phyloP scores from a whole-genome alignment of 345 rosid species.

The Populus simonii region DNA sequence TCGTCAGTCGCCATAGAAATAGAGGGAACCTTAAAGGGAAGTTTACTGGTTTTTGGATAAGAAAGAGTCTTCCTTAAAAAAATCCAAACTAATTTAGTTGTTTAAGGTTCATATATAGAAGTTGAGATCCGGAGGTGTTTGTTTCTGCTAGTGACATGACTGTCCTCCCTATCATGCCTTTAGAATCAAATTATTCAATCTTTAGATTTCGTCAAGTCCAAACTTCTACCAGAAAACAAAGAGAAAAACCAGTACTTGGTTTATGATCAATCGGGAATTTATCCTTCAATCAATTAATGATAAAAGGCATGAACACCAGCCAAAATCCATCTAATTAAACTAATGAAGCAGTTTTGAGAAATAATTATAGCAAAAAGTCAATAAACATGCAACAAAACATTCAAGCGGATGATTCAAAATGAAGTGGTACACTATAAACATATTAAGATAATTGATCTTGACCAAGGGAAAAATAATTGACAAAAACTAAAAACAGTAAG shows the following conservation, averaged over 20 bases:
- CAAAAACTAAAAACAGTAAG: not conserved
- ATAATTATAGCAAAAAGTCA: not conserved
- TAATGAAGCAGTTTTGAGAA: not conserved
- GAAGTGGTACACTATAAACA: not conserved
- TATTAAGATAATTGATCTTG: not conserved
- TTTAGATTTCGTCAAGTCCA: not conserved
- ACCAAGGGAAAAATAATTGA: not conserved
- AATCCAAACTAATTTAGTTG: not conserved
- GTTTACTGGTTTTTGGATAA: not conserved
- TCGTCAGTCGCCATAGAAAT: not conserved
- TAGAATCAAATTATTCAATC: not conserved
- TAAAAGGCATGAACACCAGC: not conserved
- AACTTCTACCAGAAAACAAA: not conserved
- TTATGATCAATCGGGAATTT: not conserved
- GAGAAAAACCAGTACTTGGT: not conserved
- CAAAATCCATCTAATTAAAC: not conserved
- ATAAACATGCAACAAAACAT: not conserved
- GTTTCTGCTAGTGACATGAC: not conserved
- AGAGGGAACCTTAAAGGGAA: not conserved
- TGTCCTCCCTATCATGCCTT: not conserved
- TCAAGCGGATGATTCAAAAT: not conserved
- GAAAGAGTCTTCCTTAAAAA: not conserved
- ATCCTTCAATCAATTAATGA: not conserved
- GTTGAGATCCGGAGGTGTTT: not conserved
- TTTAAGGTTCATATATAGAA: not conserved